Percentiles rank a stretch among this genome's conserved stretches.
Evolutionary conservation across 1,139 yeast species (phyloP).

Genomic region (Blastobotrys arbuscula): DNA sequence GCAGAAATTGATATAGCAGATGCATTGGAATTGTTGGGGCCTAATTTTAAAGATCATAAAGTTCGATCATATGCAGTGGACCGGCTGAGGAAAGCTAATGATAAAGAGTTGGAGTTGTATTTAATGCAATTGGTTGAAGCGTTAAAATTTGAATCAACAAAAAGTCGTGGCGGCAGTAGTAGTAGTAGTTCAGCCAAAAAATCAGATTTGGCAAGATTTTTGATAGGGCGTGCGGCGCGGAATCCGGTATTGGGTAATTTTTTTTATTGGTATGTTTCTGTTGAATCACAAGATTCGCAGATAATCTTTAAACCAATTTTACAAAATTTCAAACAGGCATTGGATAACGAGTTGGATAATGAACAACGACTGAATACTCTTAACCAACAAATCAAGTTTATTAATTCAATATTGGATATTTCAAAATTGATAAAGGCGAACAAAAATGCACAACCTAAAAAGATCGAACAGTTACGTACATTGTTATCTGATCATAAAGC

Average conservation of each 20-base stretch:
- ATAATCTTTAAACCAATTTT: conserved; percentile 27
- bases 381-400: conserved; percentile 42
- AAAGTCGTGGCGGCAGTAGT: not conserved
- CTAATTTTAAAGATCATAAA: conserved; percentile 51
- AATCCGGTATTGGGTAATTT: conserved; percentile 70
- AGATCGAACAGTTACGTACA: conserved; percentile 42
- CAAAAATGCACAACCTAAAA: conserved; percentile 53
- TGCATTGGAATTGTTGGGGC: conserved; percentile 82
- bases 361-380: conserved; percentile 29
- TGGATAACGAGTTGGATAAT: conserved; percentile 30
- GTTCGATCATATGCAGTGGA: conserved; percentile 85
- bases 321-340: conserved; percentile 30
- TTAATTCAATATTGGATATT: conserved; percentile 39
- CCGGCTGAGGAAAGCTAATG: conserved; percentile 69
- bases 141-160: conserved; percentile 57
- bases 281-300: conserved; percentile 49
- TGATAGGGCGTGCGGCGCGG: conserved; percentile 65
- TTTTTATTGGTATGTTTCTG: conserved; percentile 88
- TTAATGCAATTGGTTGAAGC: conserved; percentile 91
- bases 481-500: conserved; percentile 36
- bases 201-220: conserved; percentile 67
- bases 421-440: conserved; percentile 42
- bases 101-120: conserved; percentile 73
- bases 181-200: conserved; percentile 39
- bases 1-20: conserved; percentile 87